Base-by-base conservation (phyloP, 2,329 filamentous ascomycete species). In the Westerdykella ornata region DNA sequence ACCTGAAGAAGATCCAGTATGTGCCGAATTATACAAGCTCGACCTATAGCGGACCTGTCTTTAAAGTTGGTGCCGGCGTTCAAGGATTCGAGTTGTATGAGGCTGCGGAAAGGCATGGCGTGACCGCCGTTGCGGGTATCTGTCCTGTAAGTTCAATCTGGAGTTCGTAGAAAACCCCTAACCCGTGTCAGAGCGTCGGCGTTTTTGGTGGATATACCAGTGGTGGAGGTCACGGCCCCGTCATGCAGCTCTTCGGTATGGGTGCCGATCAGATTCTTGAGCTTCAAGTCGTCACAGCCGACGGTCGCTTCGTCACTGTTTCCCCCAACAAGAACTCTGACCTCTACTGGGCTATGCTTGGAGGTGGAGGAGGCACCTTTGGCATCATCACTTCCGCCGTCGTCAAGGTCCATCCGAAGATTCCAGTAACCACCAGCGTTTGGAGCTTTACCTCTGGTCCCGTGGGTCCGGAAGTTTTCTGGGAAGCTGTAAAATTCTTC, bases 141-240 rank as follows among this genome's bases (percentile, higher is more conserved):
- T 33, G 30, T 15, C 22, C 22, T 26, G 22, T 26, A 26, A 26
- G 22, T 26, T 9, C 22, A 11, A 7, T 9, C 3, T 26, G 7
- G 22, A 26, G 8, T 26, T 11, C 4, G 8, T 8, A 26, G 7
- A 9, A 4, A 26, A 26, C 7, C 4, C 22, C 22, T 26, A 26
- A 26, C 22, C 3, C 12, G 12, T 76, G 74, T 55, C 49, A 60
- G 46, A 73, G 68, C 1, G 74, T 80, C 9, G 76, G 76, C 14
- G 61, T 75, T 48, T 66, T 42, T 15, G 60, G 60, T 33, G 60
- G 67, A 12, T 70, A 63, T 48, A 53, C 59, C 15, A 52, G 56
- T 1, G 75, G 73, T 2, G 77, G 75, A 19, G 77, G 77, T 0
- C 74, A 80, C 56, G 72, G 69, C 11, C 74, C 75, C 2, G 51